Base-by-base conservation (phyloP, 2,329 filamentous ascomycete species). In the Helotiales sp. region DNA sequence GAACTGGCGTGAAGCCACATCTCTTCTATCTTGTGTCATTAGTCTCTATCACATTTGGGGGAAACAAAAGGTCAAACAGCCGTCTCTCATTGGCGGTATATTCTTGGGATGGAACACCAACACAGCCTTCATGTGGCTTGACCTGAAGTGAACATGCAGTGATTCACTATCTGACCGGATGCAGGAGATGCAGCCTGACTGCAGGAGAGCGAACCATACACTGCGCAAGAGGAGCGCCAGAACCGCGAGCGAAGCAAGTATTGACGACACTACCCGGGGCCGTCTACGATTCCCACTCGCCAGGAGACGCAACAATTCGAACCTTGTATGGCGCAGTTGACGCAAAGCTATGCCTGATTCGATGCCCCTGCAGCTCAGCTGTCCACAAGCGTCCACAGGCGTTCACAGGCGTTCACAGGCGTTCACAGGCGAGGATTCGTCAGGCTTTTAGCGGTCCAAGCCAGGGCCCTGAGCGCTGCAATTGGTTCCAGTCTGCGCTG, bases 111-210 rank as follows among this genome's bases (percentile, higher is more conserved):
- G 20, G 43, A 28, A 50, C 8, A 49, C 54, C 60, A 22, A 69
- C 71, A 73, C 67, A 74, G 73, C 70, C 71, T 63, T 67, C 24
- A 24, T 68, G 70, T 74, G 72, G 74, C 73, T 72, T 72, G 66
- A 69, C 67, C 64, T 69, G 67, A 72, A 57, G 37, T 60, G 61
- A 66, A 40, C 49, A 37, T 64, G 63, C 59, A 64, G 54, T 58
- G 62, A 58, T 64, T 26, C 49, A 66, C 70, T n/a, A n/a, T 67
- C 67, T 64, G 68, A 57, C 59, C 32, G 26, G 43, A 65, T 70
- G 68, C 67, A 70, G 66, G 52, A 45, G 45, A 67, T 47, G 20
- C 68, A 70, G 65, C 65, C 64, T 58, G 67, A 64, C 52, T 20
- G 62, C 58, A 63, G 66, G 50, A 64, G 37, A 47, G 57, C 34